Percentiles rank a stretch among this genome's conserved stretches.
Evolutionary conservation across 176 grass and related monocot species (phyloP).

Genomic region (Pontederia crassipes): DNA sequence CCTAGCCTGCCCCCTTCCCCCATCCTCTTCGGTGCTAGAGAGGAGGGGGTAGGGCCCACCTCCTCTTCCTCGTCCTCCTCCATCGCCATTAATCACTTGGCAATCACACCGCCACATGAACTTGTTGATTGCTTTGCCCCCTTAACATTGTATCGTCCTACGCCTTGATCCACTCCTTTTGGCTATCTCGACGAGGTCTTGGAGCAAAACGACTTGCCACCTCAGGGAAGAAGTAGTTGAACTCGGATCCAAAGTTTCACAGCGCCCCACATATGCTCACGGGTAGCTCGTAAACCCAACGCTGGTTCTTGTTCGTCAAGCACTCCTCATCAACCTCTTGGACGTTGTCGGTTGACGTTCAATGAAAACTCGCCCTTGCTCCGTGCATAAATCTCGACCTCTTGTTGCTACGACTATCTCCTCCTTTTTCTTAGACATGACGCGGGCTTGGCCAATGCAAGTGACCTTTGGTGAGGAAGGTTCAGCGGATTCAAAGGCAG

Average conservation of each 20-base stretch:
- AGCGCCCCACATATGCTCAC: slow-evolving; percentile 90
- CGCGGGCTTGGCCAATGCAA: slow-evolving; percentile 9
- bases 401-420: slow-evolving; percentile 37
- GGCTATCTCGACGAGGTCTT: slow-evolving; percentile 20
- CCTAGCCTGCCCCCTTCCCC: too few relatives aligned
- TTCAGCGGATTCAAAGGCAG: slow-evolving; percentile 4
- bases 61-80: slow-evolving; percentile 23
- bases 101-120: slow-evolving; percentile 64
- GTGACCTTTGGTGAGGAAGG: slow-evolving; percentile 15
- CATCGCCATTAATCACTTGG: slow-evolving; percentile 61
- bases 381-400: slow-evolving; percentile 54
- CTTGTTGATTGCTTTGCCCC: slow-evolving; percentile 17
- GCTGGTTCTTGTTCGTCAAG: slow-evolving; percentile 50
- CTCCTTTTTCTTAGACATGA: slow-evolving; percentile 31
- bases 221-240: slow-evolving; percentile 53
- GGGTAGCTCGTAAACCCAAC: slow-evolving; percentile 91
- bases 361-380: slow-evolving; percentile 65
- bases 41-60: not conserved
- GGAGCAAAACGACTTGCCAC: slow-evolving; percentile 58
- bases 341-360: slow-evolving; percentile 23
- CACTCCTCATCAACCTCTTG: slow-evolving; percentile 25
- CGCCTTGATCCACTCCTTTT: slow-evolving; percentile 10
- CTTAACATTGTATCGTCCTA: slow-evolving; percentile 10
- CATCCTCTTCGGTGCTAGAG: too few relatives aligned
- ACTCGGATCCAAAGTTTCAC: slow-evolving; percentile 57